A percentile compares a stretch with the other conserved stretches of the same genome.
These are phyloP conservation scores for Reutealis trisperma DNA, from an alignment of 345 rosid species.

Conservation along the genomic window DNA sequence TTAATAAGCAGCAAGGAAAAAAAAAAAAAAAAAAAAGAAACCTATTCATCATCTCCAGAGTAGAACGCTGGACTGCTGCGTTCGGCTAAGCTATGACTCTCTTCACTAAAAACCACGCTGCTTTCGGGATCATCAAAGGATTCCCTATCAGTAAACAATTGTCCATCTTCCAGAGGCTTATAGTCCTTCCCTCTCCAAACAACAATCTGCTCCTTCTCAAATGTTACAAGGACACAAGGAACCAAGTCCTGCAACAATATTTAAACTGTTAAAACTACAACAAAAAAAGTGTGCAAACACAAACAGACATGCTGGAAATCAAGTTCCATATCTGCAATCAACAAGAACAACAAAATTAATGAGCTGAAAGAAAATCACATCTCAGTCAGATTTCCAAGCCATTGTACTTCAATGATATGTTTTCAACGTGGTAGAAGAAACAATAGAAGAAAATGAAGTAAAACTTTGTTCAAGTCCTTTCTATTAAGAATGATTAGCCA, in stretches of 20 bases:
- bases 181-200: slow-evolving; percentile 77
- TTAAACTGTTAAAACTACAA: background rate
- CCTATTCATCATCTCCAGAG: slow-evolving; percentile 18
- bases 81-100: slow-evolving; percentile 17
- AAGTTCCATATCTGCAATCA: background rate
- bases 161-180: slow-evolving; percentile 51
- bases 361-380: background rate
- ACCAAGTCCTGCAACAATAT: slow-evolving; percentile 62
- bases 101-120: background rate
- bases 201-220: slow-evolving; percentile 91
- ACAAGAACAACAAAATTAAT: background rate
- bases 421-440: background rate
- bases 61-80: background rate
- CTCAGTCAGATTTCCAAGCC: background rate
- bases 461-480: background rate
- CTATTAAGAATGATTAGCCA: background rate
- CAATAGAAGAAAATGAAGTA: background rate
- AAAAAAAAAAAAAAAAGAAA: too few relatives aligned
- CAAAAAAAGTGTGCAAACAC: background rate
- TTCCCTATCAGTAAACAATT: slow-evolving; percentile 33
- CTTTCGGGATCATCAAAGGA: slow-evolving; percentile 25
- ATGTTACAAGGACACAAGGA: slow-evolving; percentile 83
- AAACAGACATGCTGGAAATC: background rate
- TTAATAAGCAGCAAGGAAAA: background rate
- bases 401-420: background rate